These are phyloP conservation scores for Tuber aestivum DNA, from an alignment of 495 filamentous ascomycete genomes.

Conservation along the genomic window DNA sequence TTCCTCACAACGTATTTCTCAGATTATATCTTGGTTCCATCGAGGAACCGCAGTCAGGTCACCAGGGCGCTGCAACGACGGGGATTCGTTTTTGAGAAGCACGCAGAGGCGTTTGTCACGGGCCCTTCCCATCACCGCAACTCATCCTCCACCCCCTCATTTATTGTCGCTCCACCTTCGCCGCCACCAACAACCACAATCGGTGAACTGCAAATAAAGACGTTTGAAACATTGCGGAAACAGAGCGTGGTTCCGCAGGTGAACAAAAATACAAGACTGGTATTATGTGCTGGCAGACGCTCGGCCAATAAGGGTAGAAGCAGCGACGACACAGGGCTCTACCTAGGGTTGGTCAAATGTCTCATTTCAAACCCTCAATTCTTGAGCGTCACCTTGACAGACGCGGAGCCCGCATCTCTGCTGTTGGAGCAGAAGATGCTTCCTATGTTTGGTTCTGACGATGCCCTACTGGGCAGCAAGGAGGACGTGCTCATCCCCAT, in stretches of 20 bases:
- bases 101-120: conserved; percentile 63
- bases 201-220: conserved; percentile 71
- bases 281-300: conserved; percentile 73
- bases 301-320: conserved; percentile 44
- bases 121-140: conserved; percentile 50
- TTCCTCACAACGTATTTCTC: conserved; percentile 98
- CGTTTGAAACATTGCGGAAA: conserved; percentile 69
- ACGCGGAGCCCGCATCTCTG: conserved; percentile 75
- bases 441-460: conserved; percentile 52
- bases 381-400: conserved; percentile 76
- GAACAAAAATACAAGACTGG: conserved; percentile 60
- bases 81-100: conserved; percentile 73
- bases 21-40: conserved; percentile 90
- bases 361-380: conserved; percentile 71
- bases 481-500: conserved; percentile 74
- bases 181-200: conserved; percentile 73
- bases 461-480: conserved; percentile 70
- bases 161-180: conserved; percentile 51
- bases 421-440: conserved; percentile 72
- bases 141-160: conserved; percentile 48
- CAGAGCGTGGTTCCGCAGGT: conserved; percentile 68
- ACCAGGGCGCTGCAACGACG: conserved; percentile 68
- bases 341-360: conserved; percentile 61
- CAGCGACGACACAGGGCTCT: conserved; percentile 48
- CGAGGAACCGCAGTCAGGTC: conserved; percentile 63